Conservation (phyloP, 2,329 filamentous ascomycete genomes). For the Ceratocystis variospora region DNA sequence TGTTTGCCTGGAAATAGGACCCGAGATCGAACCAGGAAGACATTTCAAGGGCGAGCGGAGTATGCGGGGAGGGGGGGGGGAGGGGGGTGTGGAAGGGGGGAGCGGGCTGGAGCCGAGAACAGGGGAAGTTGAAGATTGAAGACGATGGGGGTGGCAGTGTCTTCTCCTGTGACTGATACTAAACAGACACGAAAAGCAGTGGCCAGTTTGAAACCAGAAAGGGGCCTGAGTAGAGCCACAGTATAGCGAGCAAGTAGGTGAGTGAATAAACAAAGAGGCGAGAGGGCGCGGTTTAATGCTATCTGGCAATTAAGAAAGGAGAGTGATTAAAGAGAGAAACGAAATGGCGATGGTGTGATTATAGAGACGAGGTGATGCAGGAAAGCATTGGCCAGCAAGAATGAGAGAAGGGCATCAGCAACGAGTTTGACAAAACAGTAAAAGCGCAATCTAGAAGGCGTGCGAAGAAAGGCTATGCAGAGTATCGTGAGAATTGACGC, state of each 20-base stretch:
- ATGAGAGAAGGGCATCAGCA: background rate
- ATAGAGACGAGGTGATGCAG: background rate
- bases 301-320: background rate
- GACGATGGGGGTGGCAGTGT: background rate
- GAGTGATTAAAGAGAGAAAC: background rate
- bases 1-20: slow-evolving; percentile 16
- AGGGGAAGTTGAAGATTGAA: background rate
- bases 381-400: background rate
- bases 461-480: background rate
- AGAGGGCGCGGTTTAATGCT: background rate
- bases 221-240: background rate
- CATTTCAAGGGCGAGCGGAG: background rate
- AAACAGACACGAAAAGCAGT: background rate
- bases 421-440: background rate
- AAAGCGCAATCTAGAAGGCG: background rate
- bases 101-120: background rate
- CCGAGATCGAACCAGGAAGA: slow-evolving; percentile 14
- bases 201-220: background rate
- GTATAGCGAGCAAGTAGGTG: background rate
- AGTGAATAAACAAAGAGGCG: background rate
- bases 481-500: background rate
- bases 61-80: too few species aligned
- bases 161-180: background rate
- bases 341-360: background rate
- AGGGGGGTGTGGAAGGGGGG: too few species aligned